phyloP scores from a whole-genome alignment of 805 yeast genomes.

The Myxozyma mucilagina region DNA sequence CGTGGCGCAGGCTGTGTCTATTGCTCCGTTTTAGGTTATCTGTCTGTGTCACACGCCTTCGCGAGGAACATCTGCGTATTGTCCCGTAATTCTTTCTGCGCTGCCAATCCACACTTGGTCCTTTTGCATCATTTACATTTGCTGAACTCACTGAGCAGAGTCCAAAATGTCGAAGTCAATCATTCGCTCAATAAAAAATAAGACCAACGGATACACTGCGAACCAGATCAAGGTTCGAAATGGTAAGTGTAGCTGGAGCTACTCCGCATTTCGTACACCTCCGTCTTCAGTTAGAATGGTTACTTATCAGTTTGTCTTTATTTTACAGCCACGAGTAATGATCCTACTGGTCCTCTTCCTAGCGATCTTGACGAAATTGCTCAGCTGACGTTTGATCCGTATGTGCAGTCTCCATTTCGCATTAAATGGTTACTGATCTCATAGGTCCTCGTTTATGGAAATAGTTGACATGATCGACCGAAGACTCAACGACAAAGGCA shows the following conservation, averaged over 20 bases:
- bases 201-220: slow-evolving; percentile 82
- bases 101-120: too few relatives aligned
- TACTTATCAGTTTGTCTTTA: neutral
- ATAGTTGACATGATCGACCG: slow-evolving; percentile 93
- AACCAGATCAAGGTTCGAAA: slow-evolving; percentile 89
- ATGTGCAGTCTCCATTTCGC: slow-evolving; percentile 25
- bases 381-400: slow-evolving; percentile 62
- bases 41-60: too few relatives aligned
- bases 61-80: too few relatives aligned
- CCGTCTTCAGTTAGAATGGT: neutral
- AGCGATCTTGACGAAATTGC: slow-evolving; percentile 82
- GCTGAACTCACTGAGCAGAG: neutral
- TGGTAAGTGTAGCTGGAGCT: slow-evolving; percentile 32
- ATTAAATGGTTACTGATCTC: too few relatives aligned
- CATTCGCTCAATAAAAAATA: slow-evolving; percentile 56
- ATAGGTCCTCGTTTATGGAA: slow-evolving; percentile 70
- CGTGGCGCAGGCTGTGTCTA: too few relatives aligned
- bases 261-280: neutral
- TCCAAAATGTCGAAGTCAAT: slow-evolving; percentile 25
- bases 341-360: slow-evolving; percentile 77
- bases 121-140: too few relatives aligned
- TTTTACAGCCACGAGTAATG: slow-evolving; percentile 74
- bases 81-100: too few relatives aligned
- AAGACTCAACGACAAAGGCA: slow-evolving; percentile 91
- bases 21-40: too few relatives aligned